Evolutionary conservation across 306 rosid genomes (phyloP).

Genomic region (Betula pendula): DNA sequence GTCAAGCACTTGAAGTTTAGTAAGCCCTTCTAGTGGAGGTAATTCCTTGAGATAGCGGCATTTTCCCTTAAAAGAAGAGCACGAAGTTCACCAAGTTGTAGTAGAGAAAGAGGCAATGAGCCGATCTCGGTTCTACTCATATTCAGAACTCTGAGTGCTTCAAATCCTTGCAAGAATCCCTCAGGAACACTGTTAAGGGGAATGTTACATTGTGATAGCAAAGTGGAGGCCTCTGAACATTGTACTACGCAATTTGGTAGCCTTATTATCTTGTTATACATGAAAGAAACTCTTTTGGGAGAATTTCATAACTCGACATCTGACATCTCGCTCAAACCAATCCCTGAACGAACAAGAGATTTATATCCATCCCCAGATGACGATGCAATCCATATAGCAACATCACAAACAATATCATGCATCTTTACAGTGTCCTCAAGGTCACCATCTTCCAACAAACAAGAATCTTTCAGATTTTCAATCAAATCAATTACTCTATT

Average conservation of each 20-base stretch:
- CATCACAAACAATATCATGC: not conserved
- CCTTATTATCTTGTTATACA: constrained; percentile 9
- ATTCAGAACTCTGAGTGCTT: constrained; percentile 14
- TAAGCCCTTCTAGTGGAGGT: constrained; percentile 14
- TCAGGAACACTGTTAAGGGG: constrained; percentile 7
- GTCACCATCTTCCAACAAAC: not conserved
- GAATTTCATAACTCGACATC: not conserved
- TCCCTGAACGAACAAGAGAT: constrained; percentile 20
- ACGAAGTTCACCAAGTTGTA: constrained; percentile 11
- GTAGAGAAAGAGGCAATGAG: constrained; percentile 7
- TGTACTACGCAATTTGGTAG: constrained; percentile 4
- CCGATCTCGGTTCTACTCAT: not conserved
- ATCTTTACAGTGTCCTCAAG: not conserved
- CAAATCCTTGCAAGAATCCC: constrained; percentile 9
- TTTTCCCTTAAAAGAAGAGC: constrained; percentile 8
- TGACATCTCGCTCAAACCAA: constrained; percentile 11
- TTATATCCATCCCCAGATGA: not conserved
- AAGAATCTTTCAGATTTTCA: not conserved
- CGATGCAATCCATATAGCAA: constrained; percentile 4
- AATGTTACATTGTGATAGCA: constrained; percentile 12
- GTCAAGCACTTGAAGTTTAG: constrained; percentile 22
- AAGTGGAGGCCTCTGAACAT: constrained; percentile 18
- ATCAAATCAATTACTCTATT: constrained; percentile 1
- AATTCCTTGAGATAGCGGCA: constrained; percentile 15
- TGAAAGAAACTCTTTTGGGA: constrained; percentile 18